phyloP scores from a whole-genome alignment of 352 stramenopile genomes.

The Globisporangium emineosum region DNA sequence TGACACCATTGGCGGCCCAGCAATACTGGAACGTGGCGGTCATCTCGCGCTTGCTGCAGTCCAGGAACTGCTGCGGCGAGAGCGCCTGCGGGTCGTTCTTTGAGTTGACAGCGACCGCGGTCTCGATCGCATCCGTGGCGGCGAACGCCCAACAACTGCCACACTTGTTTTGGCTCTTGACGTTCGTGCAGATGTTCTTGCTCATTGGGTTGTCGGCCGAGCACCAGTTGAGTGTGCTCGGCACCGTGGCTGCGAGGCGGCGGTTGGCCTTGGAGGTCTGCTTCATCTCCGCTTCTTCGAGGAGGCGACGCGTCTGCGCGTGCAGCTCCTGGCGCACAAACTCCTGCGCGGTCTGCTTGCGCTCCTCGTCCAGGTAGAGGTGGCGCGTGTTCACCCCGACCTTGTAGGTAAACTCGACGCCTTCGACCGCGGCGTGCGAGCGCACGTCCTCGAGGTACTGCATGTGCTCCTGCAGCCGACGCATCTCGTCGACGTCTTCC shows the following conservation, averaged over 20 bases:
- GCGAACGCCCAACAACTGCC: constrained; percentile 84
- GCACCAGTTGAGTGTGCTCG: constrained; percentile 67
- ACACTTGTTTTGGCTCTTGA: constrained; percentile 83
- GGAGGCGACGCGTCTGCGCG: constrained; percentile 31
- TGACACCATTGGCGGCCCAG: constrained; percentile 49
- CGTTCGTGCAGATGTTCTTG: constrained; percentile 59
- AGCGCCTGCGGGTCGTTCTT: constrained; percentile 43
- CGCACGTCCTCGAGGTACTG: constrained; percentile 72
- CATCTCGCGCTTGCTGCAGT: constrained; percentile 69
- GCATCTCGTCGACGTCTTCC: constrained; percentile 32
- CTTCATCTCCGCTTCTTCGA: constrained; percentile 11
- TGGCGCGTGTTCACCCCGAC: constrained; percentile 69
- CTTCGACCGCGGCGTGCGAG: constrained; percentile 30
- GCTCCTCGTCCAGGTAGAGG: constrained; percentile 49
- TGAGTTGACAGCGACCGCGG: constrained; percentile 50
- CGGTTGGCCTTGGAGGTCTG: constrained; percentile 11
- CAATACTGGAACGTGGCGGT: constrained; percentile 77
- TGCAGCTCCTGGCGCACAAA: constrained; percentile 63
- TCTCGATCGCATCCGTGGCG: constrained; percentile 74
- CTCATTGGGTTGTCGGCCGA: constrained; percentile 59
- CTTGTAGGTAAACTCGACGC: constrained; percentile 53
- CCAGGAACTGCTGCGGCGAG: constrained; percentile 78
- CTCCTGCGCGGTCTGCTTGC: constrained; percentile 32
- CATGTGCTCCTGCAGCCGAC: constrained; percentile 55
- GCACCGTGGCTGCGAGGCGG: constrained; percentile 14